Conservation (phyloP, 306 rosid species). For the Sphenostylis stenocarpa region DNA sequence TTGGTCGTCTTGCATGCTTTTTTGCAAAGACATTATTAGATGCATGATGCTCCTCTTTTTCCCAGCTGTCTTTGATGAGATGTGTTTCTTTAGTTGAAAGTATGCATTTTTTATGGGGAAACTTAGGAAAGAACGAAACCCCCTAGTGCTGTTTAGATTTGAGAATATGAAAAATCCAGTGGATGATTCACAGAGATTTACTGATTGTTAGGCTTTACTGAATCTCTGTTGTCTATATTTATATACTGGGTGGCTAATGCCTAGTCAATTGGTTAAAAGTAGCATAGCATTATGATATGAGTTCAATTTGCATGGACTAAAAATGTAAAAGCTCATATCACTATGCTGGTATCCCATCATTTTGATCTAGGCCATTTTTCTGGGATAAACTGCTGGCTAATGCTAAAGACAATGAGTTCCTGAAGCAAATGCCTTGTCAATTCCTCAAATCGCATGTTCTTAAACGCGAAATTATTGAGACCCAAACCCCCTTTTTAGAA, state of each 20-base stretch:
- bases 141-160: conserved; percentile 25
- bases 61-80: conserved; percentile 6
- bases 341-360: not conserved
- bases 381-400: not conserved
- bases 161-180: conserved; percentile 34
- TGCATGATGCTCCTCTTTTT: conserved; percentile 8
- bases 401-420: not conserved
- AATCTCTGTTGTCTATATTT: conserved; percentile 26
- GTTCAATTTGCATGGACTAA: not conserved
- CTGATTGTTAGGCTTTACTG: conserved; percentile 24
- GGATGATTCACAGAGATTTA: conserved; percentile 27
- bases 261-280: not conserved
- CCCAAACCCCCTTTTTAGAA: not conserved
- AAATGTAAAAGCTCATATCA: not conserved
- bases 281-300: not conserved
- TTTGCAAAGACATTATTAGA: conserved; percentile 25
- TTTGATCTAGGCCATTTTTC: not conserved
- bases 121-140: conserved; percentile 24
- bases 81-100: conserved; percentile 35
- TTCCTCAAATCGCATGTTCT: not conserved
- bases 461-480: no score
- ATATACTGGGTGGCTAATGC: conserved; percentile 17
- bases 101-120: conserved; percentile 33
- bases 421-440: not conserved
- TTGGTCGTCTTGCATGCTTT: conserved; percentile 26